A percentile compares a stretch with the other conserved stretches of the same genome.
These are phyloP conservation scores for Rhizopogon roseolus DNA, from an alignment of 768 basidiomycete species.

Conservation along the genomic window DNA sequence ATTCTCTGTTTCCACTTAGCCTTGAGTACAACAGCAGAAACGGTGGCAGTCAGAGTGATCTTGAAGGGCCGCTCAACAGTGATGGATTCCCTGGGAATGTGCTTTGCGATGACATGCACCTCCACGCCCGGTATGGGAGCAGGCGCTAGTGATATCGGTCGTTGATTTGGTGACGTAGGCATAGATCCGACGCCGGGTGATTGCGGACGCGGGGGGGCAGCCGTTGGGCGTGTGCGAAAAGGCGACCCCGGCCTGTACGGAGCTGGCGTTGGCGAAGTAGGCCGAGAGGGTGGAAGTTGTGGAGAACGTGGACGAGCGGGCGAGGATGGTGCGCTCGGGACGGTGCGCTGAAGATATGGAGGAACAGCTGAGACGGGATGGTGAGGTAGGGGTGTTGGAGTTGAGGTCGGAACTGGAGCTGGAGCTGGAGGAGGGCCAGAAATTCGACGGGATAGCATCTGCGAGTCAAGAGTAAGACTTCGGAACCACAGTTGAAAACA, in stretches of 20 bases:
- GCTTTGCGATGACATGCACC: slow-evolving; percentile 50
- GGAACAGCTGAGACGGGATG: slow-evolving; percentile 72
- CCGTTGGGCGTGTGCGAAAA: slow-evolving; percentile 32
- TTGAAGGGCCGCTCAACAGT: slow-evolving; percentile 56
- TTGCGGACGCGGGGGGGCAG: slow-evolving; percentile 24
- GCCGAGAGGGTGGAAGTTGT: slow-evolving; percentile 44
- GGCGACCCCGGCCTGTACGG: slow-evolving; percentile 42
- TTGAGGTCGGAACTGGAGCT: slow-evolving; percentile 8
- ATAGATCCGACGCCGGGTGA: slow-evolving; percentile 20
- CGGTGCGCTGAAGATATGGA: slow-evolving; percentile 62
- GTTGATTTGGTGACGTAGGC: slow-evolving; percentile 5
- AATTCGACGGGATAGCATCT: slow-evolving; percentile 79
- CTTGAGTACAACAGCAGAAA: slow-evolving; percentile 40
- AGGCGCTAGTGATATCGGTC: slow-evolving; percentile 15
- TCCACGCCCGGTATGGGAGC: slow-evolving; percentile 40
- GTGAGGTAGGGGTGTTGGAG: slow-evolving; percentile 17
- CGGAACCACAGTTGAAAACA: neutral
- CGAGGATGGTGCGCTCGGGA: slow-evolving; percentile 28
- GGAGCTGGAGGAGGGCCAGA: slow-evolving; percentile 41
- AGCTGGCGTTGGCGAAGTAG: slow-evolving; percentile 49
- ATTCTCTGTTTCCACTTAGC: slow-evolving; percentile 33
- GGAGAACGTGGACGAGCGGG: slow-evolving; percentile 59
- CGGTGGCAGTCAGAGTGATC: slow-evolving; percentile 47
- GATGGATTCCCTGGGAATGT: slow-evolving; percentile 41
- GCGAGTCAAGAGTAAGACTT: neutral